Evolutionary conservation across 192 early-diverging fungal genomes (phyloP).

Genomic region (Entophlyctis luteolus): DNA sequence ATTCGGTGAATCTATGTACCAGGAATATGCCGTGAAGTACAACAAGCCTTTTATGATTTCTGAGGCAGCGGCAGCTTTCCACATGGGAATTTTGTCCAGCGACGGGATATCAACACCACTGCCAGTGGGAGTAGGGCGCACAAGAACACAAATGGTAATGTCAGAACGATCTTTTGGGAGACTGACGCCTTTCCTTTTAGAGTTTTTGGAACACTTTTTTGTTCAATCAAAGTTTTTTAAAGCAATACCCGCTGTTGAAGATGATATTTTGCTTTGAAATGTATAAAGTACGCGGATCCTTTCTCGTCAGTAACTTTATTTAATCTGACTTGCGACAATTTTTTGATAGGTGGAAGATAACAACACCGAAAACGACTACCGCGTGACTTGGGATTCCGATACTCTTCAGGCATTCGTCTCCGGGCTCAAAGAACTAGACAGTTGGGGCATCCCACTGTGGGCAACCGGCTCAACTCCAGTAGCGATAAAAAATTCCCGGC

Average conservation of each 20-base stretch:
- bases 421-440: background rate
- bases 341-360: background rate
- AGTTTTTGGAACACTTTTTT: constrained; percentile 18
- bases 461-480: background rate
- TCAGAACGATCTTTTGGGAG: background rate
- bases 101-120: background rate
- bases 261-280: constrained; percentile 18
- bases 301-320: background rate
- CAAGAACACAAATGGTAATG: background rate
- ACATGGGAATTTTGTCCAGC: background rate
- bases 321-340: background rate
- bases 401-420: constrained; percentile 5
- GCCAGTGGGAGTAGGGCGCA: background rate
- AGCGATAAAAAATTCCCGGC: too few species aligned
- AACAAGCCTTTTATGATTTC: constrained; percentile 11
- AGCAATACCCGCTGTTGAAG: constrained; percentile 6
- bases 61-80: background rate
- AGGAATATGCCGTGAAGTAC: background rate
- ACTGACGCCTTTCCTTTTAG: background rate
- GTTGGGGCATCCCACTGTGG: background rate
- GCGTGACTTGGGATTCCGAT: background rate
- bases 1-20: background rate
- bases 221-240: background rate
- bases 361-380: background rate
- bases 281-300: background rate